phyloP scores from a whole-genome alignment of 2,329 filamentous ascomycete species.

The Aspergillus aculeatinus region DNA sequence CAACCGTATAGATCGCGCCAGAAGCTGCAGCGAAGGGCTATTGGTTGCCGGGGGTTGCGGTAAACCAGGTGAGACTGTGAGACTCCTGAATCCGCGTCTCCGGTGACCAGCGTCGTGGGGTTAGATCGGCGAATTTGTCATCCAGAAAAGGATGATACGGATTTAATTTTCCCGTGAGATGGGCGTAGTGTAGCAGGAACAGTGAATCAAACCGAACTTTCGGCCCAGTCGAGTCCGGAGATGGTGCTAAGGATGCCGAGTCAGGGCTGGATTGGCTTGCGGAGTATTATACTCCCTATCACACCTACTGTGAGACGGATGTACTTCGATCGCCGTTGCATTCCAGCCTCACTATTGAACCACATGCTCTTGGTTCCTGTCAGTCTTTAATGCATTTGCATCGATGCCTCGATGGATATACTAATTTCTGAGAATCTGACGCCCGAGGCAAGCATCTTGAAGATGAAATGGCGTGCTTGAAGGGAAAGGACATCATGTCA shows the following conservation, averaged over 20 bases:
- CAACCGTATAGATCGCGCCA: constrained; percentile 15
- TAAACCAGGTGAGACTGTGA: neutral
- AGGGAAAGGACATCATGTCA: constrained; percentile 16
- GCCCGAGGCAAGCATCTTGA: neutral
- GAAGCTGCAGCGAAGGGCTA: constrained; percentile 12
- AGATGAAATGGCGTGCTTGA: neutral
- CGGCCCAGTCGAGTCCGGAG: constrained; percentile 26
- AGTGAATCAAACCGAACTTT: constrained; percentile 18
- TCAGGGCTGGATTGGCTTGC: constrained; percentile 6
- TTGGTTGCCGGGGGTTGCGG: neutral
- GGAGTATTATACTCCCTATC: constrained; percentile 3
- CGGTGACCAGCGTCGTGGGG: constrained; percentile 36
- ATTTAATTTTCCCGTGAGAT: constrained; percentile 37
- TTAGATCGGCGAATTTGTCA: constrained; percentile 39
- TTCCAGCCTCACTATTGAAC: neutral
- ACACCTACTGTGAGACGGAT: neutral
- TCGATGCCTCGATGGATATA: neutral
- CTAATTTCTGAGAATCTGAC: neutral
- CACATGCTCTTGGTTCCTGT: neutral
- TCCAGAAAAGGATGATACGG: constrained; percentile 27
- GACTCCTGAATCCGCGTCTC: constrained; percentile 15
- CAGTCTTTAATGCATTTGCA: neutral
- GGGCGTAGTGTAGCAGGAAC: constrained; percentile 9
- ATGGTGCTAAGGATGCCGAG: constrained; percentile 9
- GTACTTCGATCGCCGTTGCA: neutral